Evolutionary conservation across 2,329 filamentous ascomycete genomes (phyloP), one percentile per base, ranked within the genome.

Genomic region (Rutstroemia sp.): DNA sequence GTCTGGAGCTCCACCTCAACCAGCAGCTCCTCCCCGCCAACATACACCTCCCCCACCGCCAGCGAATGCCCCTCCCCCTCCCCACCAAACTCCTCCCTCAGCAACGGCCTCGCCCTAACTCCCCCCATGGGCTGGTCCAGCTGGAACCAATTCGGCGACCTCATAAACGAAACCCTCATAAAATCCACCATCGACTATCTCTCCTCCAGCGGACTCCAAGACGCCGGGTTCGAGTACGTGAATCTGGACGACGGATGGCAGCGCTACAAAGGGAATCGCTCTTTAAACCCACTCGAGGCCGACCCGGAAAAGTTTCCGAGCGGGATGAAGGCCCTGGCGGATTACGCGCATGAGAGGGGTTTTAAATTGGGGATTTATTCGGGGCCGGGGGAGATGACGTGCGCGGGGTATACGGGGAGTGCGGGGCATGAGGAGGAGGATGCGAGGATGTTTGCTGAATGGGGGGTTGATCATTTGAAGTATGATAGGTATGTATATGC

Each of bases 351-450:
- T 27, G 25, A 21, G 2, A 30, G 14, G 16, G 40, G 51, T 0
- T 47, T 87, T 47, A 86, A 86, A 63, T 69, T 85, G 8, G 83
- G 84, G 0, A 83, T 87, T 51, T 87, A 87, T 64, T 78, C 78
- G 60, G 78, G 78, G 64, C 78, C 78, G 0, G 78, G 78, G 38
- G 70, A 59, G 19, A 34, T 30, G 8, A 61, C 61, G 19, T 65
- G 62, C 57, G 59, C 57, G n/a, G 61, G 59, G 0, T 64, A 64
- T 23, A 59, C 79, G 14, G 82, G 76, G 1, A 80, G 77, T 58
- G 65, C 81, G 10, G 81, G 78, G 0, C 76, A 78, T 60, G 82
- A 87, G 60, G 69, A 73, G 1, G 69, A 80, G 16, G 83, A 86
- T 67, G 83, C 82, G 2, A 67, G 75, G 46, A 76, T 78, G 0